These are phyloP conservation scores for Nothophytophthora sp. DNA, from an alignment of 352 stramenopile species.

Conservation along the genomic window DNA sequence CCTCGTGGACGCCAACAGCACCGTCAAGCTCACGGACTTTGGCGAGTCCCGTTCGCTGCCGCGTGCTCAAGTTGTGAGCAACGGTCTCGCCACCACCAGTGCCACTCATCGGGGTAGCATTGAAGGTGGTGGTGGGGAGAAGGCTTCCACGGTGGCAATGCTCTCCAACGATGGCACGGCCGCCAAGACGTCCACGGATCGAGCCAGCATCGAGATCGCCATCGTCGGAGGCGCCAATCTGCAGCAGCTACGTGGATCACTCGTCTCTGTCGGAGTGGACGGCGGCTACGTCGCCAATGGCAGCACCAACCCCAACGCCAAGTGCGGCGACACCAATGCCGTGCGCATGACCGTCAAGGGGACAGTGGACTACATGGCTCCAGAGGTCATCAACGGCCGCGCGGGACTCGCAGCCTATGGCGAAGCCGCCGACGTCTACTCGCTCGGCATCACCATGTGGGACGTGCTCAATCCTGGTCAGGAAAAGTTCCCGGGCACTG, in stretches of 20 bases:
- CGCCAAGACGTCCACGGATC: slow-evolving; percentile 6
- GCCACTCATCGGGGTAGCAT: slow-evolving; percentile 6
- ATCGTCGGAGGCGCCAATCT: slow-evolving; percentile 32
- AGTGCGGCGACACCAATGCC: slow-evolving; percentile 15
- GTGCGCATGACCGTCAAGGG: slow-evolving; percentile 62
- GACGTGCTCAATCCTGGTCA: slow-evolving; percentile 58
- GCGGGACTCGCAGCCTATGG: slow-evolving; percentile 52
- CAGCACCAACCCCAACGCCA: slow-evolving; percentile 10
- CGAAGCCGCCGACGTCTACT: slow-evolving; percentile 73
- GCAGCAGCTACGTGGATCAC: slow-evolving; percentile 27
- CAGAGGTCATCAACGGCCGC: slow-evolving; percentile 71
- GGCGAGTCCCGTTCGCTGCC: slow-evolving; percentile 61
- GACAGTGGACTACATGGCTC: slow-evolving; percentile 81
- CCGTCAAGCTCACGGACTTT: slow-evolving; percentile 73
- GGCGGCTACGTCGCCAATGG: slow-evolving; percentile 1
- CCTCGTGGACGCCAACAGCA: slow-evolving; percentile 55
- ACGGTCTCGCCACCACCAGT: slow-evolving; percentile 9
- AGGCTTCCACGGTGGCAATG: slow-evolving; percentile 28
- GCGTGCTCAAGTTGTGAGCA: slow-evolving; percentile 32
- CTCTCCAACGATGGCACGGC: slow-evolving; percentile 14
- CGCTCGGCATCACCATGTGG: slow-evolving; percentile 77
- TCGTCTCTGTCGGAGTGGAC: slow-evolving; percentile 10
- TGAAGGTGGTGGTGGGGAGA: slow-evolving; percentile 15
- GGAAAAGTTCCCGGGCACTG: slow-evolving; percentile 47
- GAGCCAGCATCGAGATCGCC: slow-evolving; percentile 27